Percentiles rank a stretch among this genome's conserved stretches.
Evolutionary conservation across 2,329 filamentous ascomycete genomes (phyloP).

Genomic region (Colletotrichum falcatum): DNA sequence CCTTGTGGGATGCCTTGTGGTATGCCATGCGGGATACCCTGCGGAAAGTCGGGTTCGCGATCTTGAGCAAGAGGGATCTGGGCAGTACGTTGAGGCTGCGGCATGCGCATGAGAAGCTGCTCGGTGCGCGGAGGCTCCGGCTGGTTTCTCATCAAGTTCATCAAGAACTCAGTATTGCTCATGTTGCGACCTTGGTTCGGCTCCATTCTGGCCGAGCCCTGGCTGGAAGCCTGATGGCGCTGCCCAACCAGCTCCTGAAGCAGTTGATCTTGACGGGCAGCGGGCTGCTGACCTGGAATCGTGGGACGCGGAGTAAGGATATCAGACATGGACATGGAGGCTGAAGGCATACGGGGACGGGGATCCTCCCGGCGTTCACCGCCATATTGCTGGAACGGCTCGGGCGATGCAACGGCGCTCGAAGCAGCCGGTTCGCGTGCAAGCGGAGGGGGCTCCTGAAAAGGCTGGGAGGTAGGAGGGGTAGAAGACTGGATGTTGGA

Average conservation of each 20-base stretch:
- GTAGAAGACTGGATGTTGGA: constrained; percentile 60
- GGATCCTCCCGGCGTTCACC: constrained; percentile 60
- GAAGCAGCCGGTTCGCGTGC: constrained; percentile 44
- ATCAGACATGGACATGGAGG: constrained; percentile 60
- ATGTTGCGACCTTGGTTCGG: constrained; percentile 60
- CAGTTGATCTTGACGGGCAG: constrained; percentile 67
- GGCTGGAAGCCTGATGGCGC: constrained; percentile 67
- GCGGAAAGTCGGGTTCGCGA: constrained; percentile 59
- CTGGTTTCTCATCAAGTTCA: constrained; percentile 78
- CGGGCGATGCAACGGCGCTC: constrained; percentile 59
- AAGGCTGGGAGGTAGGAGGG: constrained; percentile 58
- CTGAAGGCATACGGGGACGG: constrained; percentile 55
- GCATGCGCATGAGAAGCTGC: constrained; percentile 62
- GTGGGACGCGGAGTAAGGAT: constrained; percentile 63
- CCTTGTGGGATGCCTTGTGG: constrained; percentile 41
- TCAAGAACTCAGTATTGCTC: constrained; percentile 84
- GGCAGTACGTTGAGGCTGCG: constrained; percentile 64
- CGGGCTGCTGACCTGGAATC: constrained; percentile 60
- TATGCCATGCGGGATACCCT: constrained; percentile 44
- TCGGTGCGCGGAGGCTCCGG: constrained; percentile 65
- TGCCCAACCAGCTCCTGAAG: constrained; percentile 71
- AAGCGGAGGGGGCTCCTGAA: constrained; percentile 53
- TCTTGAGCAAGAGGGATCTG: constrained; percentile 60
- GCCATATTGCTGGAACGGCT: constrained; percentile 60
- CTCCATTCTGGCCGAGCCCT: constrained; percentile 60